phyloP scores from a whole-genome alignment of 2,329 filamentous ascomycete species.

The Monilinia fructicola region DNA sequence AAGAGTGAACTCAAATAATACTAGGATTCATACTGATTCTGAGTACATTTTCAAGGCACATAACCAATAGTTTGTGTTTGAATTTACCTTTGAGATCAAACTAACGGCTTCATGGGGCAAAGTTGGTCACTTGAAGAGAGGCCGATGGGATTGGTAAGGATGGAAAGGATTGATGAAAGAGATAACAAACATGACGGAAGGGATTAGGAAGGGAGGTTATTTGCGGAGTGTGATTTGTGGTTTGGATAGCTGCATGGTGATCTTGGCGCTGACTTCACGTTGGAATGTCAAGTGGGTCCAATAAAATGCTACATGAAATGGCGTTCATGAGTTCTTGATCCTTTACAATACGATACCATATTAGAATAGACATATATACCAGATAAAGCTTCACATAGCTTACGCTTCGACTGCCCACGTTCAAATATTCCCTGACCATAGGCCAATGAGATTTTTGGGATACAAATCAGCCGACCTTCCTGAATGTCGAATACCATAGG shows the following conservation, averaged over 20 bases:
- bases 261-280: background rate
- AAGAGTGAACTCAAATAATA: constrained; percentile 5
- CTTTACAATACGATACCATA: background rate
- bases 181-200: constrained; percentile 1
- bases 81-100: background rate
- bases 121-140: too few species aligned
- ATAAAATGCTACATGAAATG: background rate
- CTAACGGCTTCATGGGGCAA: background rate
- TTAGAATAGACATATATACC: background rate
- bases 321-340: background rate
- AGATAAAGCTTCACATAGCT: background rate
- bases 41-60: background rate
- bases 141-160: background rate
- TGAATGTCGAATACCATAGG: too few species aligned
- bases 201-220: background rate
- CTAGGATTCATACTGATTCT: background rate
- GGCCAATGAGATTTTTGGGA: too few species aligned
- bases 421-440: background rate
- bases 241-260: background rate
- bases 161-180: background rate
- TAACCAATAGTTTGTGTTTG: background rate
- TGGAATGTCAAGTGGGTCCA: background rate
- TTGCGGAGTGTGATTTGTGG: background rate
- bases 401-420: background rate
- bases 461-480: too few species aligned